Percentiles rank a stretch among this genome's conserved stretches.
Evolutionary conservation across 805 yeast genomes (phyloP).

Genomic region (Candida methanosorbosa): DNA sequence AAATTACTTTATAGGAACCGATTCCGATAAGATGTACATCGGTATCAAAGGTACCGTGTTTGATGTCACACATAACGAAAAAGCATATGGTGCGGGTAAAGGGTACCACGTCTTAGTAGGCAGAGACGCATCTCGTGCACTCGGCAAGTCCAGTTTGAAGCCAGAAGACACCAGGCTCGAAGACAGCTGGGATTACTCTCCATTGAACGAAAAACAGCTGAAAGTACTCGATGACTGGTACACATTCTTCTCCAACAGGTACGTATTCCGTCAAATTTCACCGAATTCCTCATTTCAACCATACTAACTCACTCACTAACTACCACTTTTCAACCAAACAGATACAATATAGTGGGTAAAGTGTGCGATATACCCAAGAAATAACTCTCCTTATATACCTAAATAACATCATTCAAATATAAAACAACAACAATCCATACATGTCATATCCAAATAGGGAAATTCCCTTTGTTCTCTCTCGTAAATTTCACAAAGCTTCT

Average conservation of each 20-base stretch:
- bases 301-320: neutral
- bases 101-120: conserved; percentile 69
- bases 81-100: conserved; percentile 70
- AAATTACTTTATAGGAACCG: conserved; percentile 32
- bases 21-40: conserved; percentile 46
- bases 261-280: conserved; percentile 4
- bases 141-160: conserved; percentile 60
- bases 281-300: too few relatives aligned
- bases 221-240: conserved; percentile 69
- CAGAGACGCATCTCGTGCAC: conserved; percentile 66
- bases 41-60: conserved; percentile 72
- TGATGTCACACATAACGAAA: conserved; percentile 61
- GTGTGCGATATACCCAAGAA: conserved; percentile 21
- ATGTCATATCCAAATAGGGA: too few relatives aligned
- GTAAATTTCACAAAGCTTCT: too few relatives aligned
- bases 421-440: too few relatives aligned
- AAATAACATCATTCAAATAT: too few relatives aligned
- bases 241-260: conserved; percentile 46
- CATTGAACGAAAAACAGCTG: conserved; percentile 50
- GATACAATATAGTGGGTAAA: conserved; percentile 38
- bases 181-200: conserved; percentile 40
- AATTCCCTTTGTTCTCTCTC: too few relatives aligned
- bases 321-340: neutral
- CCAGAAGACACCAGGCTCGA: conserved; percentile 36
- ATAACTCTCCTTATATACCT: too few relatives aligned